Conservation (phyloP, 2,329 filamentous ascomycete genomes). For the Ambrosiella cleistominuta region DNA sequence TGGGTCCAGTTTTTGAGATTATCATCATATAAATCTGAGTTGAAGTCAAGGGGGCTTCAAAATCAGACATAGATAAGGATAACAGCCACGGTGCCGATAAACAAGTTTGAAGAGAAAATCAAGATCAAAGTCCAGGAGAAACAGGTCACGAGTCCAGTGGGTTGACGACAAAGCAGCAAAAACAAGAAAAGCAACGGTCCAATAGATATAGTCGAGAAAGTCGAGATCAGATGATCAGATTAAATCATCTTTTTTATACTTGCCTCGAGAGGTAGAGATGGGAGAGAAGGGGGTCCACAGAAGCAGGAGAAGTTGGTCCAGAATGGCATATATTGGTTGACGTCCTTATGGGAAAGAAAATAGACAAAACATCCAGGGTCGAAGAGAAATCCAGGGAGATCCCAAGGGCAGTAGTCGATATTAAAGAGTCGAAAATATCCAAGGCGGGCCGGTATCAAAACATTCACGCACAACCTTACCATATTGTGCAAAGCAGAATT, state of each 20-base stretch:
- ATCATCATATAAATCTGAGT: background rate
- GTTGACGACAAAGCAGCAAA: background rate
- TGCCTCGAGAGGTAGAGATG: background rate
- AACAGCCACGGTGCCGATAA: background rate
- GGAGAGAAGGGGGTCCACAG: background rate
- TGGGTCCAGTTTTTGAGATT: background rate
- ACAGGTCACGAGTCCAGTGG: background rate
- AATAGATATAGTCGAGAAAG: background rate
- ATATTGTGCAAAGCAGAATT: background rate
- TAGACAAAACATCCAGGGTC: constrained; percentile 8
- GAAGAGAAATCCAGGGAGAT: background rate
- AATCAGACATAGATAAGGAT: background rate
- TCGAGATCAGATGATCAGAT: constrained; percentile 5
- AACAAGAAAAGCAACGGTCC: background rate
- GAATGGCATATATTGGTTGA: constrained; percentile 1
- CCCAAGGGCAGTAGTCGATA: constrained; percentile 1
- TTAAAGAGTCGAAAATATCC: background rate
- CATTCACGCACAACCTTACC: background rate
- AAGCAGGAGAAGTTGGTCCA: constrained; percentile 4
- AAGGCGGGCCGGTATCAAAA: background rate
- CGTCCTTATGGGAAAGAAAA: background rate
- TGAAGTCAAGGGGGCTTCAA: background rate
- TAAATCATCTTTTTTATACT: constrained; percentile 4
- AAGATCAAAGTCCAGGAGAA: background rate
- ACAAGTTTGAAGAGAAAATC: background rate